These are phyloP conservation scores for Heterobasidion annosum DNA, from an alignment of 1,284 basidiomycete genomes.

Conservation along the genomic window DNA sequence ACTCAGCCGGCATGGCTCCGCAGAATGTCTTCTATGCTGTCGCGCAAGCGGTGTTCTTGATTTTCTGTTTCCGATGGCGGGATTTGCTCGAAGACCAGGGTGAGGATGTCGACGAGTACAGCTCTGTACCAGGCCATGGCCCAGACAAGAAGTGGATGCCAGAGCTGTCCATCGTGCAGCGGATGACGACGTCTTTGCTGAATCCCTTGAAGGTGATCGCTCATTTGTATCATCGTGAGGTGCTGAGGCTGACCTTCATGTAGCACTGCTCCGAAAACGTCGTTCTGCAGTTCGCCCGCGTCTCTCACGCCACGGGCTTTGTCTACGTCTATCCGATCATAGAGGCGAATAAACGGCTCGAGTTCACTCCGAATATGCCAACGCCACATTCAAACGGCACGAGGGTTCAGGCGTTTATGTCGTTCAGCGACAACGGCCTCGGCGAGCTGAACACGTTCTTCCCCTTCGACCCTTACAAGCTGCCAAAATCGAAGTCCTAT, in stretches of 20 bases:
- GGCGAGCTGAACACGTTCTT: conserved; percentile 91
- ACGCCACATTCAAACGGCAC: not conserved
- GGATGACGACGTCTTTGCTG: conserved; percentile 74
- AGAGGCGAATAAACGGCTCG: conserved; percentile 69
- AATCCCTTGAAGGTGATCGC: conserved; percentile 79
- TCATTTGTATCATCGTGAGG: not conserved
- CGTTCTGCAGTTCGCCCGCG: conserved; percentile 89
- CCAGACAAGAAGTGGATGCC: conserved; percentile 72
- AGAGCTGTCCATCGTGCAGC: conserved; percentile 74
- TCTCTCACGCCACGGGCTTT: conserved; percentile 88
- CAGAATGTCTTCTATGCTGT: conserved; percentile 85
- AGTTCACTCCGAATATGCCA: conserved; percentile 23
- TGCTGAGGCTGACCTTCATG: not conserved
- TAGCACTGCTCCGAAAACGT: conserved; percentile 87
- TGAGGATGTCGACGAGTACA: conserved; percentile 37
- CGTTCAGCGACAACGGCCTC: conserved; percentile 33
- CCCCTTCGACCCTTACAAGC: conserved; percentile 96
- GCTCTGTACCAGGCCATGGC: conserved; percentile 17
- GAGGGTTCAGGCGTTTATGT: conserved; percentile 7
- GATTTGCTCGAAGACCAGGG: conserved; percentile 65
- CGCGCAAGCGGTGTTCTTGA: conserved; percentile 88
- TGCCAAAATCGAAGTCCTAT: conserved; percentile 66
- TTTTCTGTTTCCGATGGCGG: conserved; percentile 98
- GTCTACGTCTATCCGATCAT: conserved; percentile 94
- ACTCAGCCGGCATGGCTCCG: conserved; percentile 20